Evolutionary conservation across 495 filamentous ascomycete genomes (phyloP).

Genomic region (Hyaloscypha hepaticicola): DNA sequence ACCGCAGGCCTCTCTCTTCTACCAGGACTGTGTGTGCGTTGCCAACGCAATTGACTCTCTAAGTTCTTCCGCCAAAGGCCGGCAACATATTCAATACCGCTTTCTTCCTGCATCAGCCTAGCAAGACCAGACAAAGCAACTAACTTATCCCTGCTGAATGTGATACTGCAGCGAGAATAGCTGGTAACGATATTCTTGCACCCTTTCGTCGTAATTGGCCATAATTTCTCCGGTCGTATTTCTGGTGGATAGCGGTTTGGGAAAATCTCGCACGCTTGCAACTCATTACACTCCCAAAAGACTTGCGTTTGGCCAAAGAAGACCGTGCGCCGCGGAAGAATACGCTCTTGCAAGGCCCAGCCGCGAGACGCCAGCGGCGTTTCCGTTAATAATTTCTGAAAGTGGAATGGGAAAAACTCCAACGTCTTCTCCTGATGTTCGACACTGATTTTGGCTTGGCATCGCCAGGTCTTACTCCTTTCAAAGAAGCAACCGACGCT

Average conservation of each 20-base stretch:
- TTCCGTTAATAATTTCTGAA: background rate
- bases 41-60: background rate
- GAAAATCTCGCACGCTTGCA: background rate
- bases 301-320: background rate
- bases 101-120: background rate
- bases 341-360: background rate
- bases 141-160: background rate
- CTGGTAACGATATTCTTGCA: background rate
- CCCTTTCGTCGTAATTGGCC: background rate
- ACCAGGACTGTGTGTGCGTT: background rate
- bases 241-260: background rate
- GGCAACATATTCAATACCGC: background rate
- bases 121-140: background rate
- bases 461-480: background rate
- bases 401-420: background rate
- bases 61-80: background rate
- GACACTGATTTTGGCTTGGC: background rate
- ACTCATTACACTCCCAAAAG: background rate
- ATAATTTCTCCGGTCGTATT: background rate
- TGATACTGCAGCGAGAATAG: background rate
- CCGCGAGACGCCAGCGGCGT: background rate
- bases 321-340: background rate
- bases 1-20: background rate
- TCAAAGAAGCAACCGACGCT: background rate
- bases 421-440: background rate